These are phyloP conservation scores for Spirogloea muscicola DNA, from an alignment of 139 green algal genomes.

Conservation along the genomic window DNA sequence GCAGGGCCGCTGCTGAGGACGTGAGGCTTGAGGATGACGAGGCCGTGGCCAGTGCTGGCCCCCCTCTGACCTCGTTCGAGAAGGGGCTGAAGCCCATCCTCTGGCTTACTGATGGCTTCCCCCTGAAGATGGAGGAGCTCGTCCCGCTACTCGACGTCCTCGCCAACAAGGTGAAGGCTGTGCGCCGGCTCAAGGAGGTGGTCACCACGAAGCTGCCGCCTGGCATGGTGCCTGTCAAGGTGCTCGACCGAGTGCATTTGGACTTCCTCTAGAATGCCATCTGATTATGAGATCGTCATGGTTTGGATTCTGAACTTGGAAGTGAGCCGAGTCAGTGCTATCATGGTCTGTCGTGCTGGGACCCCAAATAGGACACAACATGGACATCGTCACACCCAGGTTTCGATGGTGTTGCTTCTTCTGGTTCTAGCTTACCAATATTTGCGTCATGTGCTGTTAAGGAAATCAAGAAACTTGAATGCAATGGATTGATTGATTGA, in stretches of 20 bases:
- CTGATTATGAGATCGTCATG: no score
- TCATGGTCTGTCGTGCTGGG: neutral
- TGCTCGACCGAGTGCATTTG: neutral
- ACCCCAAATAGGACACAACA: neutral
- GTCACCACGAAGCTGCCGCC: conserved; percentile 38
- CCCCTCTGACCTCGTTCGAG: no score
- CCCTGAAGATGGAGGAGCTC: conserved; percentile 34
- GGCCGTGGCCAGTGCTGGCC: no score
- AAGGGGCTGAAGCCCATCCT: conserved; percentile 43
- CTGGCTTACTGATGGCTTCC: conserved; percentile 40
- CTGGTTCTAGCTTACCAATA: no score
- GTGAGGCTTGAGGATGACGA: no score
- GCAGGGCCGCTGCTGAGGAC: no score
- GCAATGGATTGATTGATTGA: no score
- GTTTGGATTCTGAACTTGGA: no score
- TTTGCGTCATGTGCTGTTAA: no score
- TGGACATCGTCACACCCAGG: neutral
- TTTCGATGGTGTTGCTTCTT: neutral
- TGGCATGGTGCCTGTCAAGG: conserved; percentile 39
- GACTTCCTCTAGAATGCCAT: no score
- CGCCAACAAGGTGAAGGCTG: conserved; percentile 31
- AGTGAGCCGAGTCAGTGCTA: neutral
- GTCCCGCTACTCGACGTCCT: conserved; percentile 42
- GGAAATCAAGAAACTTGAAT: no score
- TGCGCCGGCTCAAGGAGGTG: conserved; percentile 34